These are phyloP conservation scores for Penicillium argentinense DNA, from an alignment of 495 filamentous ascomycete genomes.

Conservation along the genomic window DNA sequence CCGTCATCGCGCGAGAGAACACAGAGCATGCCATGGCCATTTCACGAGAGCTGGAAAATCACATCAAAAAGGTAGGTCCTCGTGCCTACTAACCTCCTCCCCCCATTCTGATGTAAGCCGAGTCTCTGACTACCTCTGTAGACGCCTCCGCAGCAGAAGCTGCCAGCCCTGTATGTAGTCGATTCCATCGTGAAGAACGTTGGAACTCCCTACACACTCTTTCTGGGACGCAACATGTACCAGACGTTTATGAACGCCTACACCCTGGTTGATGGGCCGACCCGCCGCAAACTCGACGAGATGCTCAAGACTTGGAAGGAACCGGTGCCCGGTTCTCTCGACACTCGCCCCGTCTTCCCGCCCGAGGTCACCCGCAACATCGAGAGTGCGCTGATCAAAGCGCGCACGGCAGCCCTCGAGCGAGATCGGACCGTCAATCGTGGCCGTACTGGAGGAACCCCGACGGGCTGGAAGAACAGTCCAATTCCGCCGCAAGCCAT, in stretches of 20 bases:
- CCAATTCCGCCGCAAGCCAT: constrained; percentile 65
- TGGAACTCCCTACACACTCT: constrained; percentile 93
- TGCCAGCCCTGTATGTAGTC: constrained; percentile 95
- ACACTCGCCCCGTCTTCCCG: constrained; percentile 84
- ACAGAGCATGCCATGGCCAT: constrained; percentile 92
- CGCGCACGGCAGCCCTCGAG: constrained; percentile 71
- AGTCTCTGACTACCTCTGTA: constrained; percentile 50
- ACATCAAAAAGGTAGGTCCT: constrained; percentile 85
- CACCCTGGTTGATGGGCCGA: constrained; percentile 73
- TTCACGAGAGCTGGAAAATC: constrained; percentile 81
- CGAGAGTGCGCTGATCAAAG: constrained; percentile 90
- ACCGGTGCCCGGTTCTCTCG: constrained; percentile 87
- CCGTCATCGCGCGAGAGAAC: constrained; percentile 93
- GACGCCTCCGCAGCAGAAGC: constrained; percentile 80
- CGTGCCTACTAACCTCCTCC: background rate
- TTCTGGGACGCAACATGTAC: constrained; percentile 87
- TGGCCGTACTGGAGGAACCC: constrained; percentile 51
- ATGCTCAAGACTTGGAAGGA: constrained; percentile 99
- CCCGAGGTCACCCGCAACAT: constrained; percentile 81
- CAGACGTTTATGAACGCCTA: constrained; percentile 96
- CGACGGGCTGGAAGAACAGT: constrained; percentile 60
- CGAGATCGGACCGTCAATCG: constrained; percentile 63
- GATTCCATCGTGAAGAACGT: constrained; percentile 99
- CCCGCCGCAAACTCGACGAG: constrained; percentile 89
- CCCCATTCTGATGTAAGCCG: background rate